Conservation (phyloP, 1,284 basidiomycete species). For the Puccinia polysora region DNA sequence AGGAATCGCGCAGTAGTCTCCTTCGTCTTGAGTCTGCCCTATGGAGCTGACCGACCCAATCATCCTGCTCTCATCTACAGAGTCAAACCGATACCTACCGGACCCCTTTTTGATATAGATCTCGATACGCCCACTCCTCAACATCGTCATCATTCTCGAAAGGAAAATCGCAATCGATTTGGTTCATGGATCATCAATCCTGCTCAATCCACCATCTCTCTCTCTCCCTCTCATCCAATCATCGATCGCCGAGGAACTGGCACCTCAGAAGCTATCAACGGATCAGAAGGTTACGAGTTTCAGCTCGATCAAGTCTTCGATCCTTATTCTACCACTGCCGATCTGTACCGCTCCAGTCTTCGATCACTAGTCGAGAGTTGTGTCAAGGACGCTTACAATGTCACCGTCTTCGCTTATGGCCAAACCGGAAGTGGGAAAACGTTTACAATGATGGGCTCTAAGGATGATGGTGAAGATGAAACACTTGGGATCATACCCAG, state of each 20-base stretch:
- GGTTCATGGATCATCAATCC: conserved; percentile 36
- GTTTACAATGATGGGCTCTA: conserved; percentile 61
- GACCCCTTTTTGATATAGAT: conserved; percentile 39
- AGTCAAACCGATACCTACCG: conserved; percentile 13
- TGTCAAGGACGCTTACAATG: conserved; percentile 87
- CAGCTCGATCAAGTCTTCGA: conserved; percentile 31
- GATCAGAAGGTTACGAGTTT: conserved; percentile 43
- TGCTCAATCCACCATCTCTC: conserved; percentile 11
- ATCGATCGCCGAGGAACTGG: conserved; percentile 43
- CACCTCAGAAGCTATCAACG: conserved; percentile 38
- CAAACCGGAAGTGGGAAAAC: conserved; percentile 84
- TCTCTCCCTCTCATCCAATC: conserved; percentile 42
- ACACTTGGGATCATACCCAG: conserved; percentile 93
- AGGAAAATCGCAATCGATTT: conserved; percentile 2
- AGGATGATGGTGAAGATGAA: conserved; percentile 61
- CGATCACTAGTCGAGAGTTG: conserved; percentile 62
- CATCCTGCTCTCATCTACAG: conserved; percentile 4
- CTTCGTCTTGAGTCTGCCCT: no score
- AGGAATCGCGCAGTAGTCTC: no score
- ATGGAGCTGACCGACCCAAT: no score
- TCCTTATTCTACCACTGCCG: conserved; percentile 21
- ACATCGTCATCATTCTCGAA: background rate
- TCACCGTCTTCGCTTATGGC: conserved; percentile 91
- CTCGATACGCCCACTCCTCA: conserved; percentile 31
- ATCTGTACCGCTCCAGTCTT: conserved; percentile 47